Conservation (phyloP, 306 rosid genomes). For the Argentina anserina region DNA sequence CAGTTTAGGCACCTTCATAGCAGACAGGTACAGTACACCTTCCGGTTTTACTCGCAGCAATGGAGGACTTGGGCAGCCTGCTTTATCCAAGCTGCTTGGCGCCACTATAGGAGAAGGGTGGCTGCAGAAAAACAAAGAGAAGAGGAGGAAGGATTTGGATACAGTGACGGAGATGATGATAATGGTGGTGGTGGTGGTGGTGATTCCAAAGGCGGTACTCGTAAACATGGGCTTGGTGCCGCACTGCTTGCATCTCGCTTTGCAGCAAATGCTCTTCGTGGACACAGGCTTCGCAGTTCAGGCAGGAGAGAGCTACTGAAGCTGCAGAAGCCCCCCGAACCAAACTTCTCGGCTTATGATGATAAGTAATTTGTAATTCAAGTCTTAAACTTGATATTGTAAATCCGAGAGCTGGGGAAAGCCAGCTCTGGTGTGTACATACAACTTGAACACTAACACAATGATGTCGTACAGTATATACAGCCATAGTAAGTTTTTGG, state of each 20-base stretch:
- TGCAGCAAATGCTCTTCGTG: conserved; percentile 69
- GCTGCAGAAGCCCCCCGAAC: conserved; percentile 74
- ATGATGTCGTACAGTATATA: background rate
- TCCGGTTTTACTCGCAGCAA: conserved; percentile 89
- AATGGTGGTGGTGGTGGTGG: conserved; percentile 10
- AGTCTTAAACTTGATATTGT: background rate
- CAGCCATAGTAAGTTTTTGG: background rate
- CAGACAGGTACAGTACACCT: conserved; percentile 82
- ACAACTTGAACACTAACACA: background rate
- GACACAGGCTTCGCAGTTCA: conserved; percentile 43
- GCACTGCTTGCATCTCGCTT: conserved; percentile 67
- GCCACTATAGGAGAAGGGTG: conserved; percentile 49
- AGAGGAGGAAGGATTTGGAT: conserved; percentile 37
- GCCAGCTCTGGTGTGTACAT: background rate
- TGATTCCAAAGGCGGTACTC: background rate
- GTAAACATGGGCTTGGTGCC: conserved; percentile 39
- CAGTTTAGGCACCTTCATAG: conserved; percentile 88
- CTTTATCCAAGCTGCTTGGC: conserved; percentile 85
- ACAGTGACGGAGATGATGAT: conserved; percentile 21
- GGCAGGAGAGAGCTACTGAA: conserved; percentile 23
- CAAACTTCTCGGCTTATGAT: conserved; percentile 53
- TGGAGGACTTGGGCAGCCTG: conserved; percentile 96
- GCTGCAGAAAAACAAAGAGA: conserved; percentile 34
- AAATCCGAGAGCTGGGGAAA: background rate
- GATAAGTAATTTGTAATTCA: conserved; percentile 15